Evolutionary conservation across 768 basidiomycete species (phyloP).

Genomic region (Gymnopilus junonius): DNA sequence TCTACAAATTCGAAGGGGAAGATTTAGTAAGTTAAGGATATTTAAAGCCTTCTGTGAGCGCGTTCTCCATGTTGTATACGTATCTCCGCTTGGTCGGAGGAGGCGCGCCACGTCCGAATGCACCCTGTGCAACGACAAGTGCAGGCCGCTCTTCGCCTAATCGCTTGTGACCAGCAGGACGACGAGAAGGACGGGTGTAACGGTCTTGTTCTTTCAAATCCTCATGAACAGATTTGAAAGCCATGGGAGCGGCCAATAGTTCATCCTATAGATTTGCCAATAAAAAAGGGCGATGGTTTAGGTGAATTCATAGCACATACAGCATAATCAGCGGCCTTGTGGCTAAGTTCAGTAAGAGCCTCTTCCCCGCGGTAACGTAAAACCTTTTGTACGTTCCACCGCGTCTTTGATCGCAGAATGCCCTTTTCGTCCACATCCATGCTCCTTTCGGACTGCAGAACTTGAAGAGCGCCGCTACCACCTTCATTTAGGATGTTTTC

Average conservation of each 20-base stretch:
- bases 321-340: constrained; percentile 66
- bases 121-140: constrained; percentile 58
- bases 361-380: constrained; percentile 58
- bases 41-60: constrained; percentile 20
- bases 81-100: constrained; percentile 26
- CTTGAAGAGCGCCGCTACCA: constrained; percentile 43
- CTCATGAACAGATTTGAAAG: constrained; percentile 48
- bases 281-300: constrained; percentile 7
- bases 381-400: constrained; percentile 78
- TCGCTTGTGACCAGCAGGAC: constrained; percentile 57
- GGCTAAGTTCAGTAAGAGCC: constrained; percentile 51
- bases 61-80: constrained; percentile 33
- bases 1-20: neutral
- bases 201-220: constrained; percentile 42
- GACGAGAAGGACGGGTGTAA: constrained; percentile 32
- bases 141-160: constrained; percentile 63
- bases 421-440: constrained; percentile 40
- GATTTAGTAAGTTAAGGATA: neutral
- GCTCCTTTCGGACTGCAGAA: constrained; percentile 53
- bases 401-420: constrained; percentile 64
- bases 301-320: constrained; percentile 46
- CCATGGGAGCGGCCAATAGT: constrained; percentile 67
- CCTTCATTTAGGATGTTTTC: constrained; percentile 56
- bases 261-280: constrained; percentile 52
- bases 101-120: constrained; percentile 38